Evolutionary conservation across 2,329 filamentous ascomycete species (phyloP).

Genomic region (Colletotrichum lentis): DNA sequence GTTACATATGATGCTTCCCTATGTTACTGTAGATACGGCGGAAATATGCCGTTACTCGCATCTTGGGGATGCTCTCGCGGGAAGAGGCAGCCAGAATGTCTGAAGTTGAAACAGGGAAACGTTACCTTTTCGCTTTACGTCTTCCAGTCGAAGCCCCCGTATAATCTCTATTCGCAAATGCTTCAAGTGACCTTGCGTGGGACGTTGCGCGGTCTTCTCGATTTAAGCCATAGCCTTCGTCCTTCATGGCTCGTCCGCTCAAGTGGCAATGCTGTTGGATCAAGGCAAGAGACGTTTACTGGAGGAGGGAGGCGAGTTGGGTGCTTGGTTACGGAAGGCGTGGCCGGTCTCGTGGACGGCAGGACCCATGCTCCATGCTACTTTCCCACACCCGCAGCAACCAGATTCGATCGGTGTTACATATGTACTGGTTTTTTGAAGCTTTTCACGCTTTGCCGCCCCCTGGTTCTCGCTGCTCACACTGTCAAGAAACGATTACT

Average conservation of each 20-base stretch:
- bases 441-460: neutral
- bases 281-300: neutral
- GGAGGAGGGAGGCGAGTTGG: too few species aligned
- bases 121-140: neutral
- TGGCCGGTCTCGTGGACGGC: neutral
- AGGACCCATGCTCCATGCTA: neutral
- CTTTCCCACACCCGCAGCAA: too few species aligned
- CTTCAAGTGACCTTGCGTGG: neutral
- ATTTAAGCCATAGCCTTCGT: neutral
- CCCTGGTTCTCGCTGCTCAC: neutral
- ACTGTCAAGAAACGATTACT: neutral
- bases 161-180: too few species aligned
- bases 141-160: neutral
- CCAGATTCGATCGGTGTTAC: neutral
- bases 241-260: neutral
- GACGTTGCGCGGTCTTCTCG: neutral
- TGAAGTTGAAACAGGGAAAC: constrained; percentile 4
- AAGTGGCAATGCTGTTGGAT: neutral
- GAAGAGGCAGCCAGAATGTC: neutral
- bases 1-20: neutral
- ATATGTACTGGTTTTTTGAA: too few species aligned
- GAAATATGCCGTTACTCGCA: neutral
- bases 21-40: neutral
- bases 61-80: neutral
- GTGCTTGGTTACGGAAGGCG: neutral